Evolutionary conservation across 805 yeast genomes (phyloP).

Genomic region (Suhomyces tanzawaensis): DNA sequence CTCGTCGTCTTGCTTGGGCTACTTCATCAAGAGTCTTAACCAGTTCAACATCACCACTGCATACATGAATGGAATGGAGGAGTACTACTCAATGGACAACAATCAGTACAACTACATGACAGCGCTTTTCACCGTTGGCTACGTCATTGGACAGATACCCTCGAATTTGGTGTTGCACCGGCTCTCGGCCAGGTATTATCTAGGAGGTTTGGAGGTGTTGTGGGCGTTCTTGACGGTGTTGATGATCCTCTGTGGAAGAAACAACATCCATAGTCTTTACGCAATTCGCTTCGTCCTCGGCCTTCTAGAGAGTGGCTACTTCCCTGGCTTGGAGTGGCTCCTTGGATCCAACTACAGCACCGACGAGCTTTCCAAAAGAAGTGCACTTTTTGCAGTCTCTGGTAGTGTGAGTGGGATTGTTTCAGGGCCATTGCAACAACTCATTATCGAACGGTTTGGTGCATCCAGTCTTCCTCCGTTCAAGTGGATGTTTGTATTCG

Average conservation of each 20-base stretch:
- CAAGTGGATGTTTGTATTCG: conserved; percentile 48
- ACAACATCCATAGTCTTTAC: conserved; percentile 24
- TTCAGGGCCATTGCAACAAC: conserved; percentile 39
- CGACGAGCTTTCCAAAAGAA: conserved; percentile 34
- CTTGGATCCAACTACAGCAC: conserved; percentile 35
- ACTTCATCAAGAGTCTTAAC: conserved; percentile 45
- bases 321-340: conserved; percentile 47
- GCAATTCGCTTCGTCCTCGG: conserved; percentile 41
- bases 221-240: conserved; percentile 45
- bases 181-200: conserved; percentile 42
- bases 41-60: conserved; percentile 44
- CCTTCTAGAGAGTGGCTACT: conserved; percentile 46
- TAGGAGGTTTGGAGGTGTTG: conserved; percentile 42
- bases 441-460: conserved; percentile 18
- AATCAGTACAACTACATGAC: conserved; percentile 45
- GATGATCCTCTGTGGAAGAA: conserved; percentile 26
- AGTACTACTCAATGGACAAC: conserved; percentile 37
- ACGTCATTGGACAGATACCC: conserved; percentile 51
- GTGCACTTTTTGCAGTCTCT: conserved; percentile 33
- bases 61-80: conserved; percentile 47
- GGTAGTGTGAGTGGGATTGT: conserved; percentile 34
- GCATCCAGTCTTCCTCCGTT: conserved; percentile 27
- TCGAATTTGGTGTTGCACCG: conserved; percentile 42
- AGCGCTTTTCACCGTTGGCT: conserved; percentile 50
- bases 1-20: conserved; percentile 48